Evolutionary conservation across 495 filamentous ascomycete genomes (phyloP).

Genomic region (Xylaria bambusicola): DNA sequence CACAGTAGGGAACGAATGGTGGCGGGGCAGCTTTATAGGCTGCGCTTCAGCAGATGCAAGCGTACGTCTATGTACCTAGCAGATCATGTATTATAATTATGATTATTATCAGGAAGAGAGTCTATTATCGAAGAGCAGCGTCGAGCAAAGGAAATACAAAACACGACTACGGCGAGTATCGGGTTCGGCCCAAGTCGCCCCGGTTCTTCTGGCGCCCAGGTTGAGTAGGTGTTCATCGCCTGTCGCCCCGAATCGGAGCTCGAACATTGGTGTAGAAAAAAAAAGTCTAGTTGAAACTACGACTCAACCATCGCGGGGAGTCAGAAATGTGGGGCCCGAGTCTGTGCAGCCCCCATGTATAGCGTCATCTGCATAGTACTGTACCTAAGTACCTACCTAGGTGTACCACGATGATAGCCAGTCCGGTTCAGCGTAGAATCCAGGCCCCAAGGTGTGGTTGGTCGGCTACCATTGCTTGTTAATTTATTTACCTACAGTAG

Average conservation of each 20-base stretch:
- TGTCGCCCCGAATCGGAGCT: conserved; percentile 34
- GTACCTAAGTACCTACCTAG: too few relatives aligned
- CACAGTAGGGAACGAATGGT: background rate
- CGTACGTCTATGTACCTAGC: too few relatives aligned
- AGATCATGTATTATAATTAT: background rate
- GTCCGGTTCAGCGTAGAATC: too few relatives aligned
- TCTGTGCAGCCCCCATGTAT: too few relatives aligned
- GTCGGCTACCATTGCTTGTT: too few relatives aligned
- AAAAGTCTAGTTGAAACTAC: background rate
- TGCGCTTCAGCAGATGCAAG: background rate
- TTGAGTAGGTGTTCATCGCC: conserved; percentile 13
- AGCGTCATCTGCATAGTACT: too few relatives aligned
- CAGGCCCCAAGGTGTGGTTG: too few relatives aligned
- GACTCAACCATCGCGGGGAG: conserved; percentile 16
- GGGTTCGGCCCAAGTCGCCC: conserved; percentile 10
- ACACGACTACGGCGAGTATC: background rate
- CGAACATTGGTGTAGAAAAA: too few relatives aligned
- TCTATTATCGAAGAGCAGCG: background rate
- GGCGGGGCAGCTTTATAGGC: conserved; percentile 2
- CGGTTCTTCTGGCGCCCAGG: background rate
- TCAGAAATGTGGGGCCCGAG: conserved; percentile 15
- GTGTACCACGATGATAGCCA: too few relatives aligned
- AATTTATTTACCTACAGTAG: too few relatives aligned
- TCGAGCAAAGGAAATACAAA: background rate
- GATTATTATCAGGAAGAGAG: background rate